Base-by-base conservation (phyloP, 148 eudicot species). In the Dianthus caryophyllus region DNA sequence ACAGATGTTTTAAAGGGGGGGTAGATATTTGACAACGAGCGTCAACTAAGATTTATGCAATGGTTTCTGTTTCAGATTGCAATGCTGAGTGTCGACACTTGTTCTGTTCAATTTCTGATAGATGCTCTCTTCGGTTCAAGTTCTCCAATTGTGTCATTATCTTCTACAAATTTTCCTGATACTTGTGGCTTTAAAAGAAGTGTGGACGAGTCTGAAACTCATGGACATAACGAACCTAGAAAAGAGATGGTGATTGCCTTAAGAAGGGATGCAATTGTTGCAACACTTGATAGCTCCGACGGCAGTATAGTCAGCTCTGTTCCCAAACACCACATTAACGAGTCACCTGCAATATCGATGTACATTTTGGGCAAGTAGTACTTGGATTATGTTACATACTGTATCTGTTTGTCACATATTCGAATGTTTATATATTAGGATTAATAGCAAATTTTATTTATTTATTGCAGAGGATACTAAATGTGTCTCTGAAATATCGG, bases 351-450 rank as follows among this genome's bases (percentile, higher is more conserved):
- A 64, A 70, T 85, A 50, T 85, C 96, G 46, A 64, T 95, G 71
- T 77, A 81, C 79, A 76, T 95, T 52, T 64, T 95, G 84, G 99
- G 99, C 78, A 87, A 78, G 96, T 79, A 64, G 49, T 70, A 67
- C 30, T 53, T 38, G 6, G 25, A 27, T 56, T 13, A 53, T 36
- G 26, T 26, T 14, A 60, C 21, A 30, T 39, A n/a, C n/a, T n/a
- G n/a, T n/a, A 46, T 70, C 39, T 26, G 12, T 62, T 74, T 58
- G 33, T 18, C 4, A 33, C 38, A 33, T 4, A 56, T 48, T 30
- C 56, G 39, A n/a, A 30, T 64, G 50, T 62, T 27, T 55, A 31
- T 54, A 12, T n/a, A n/a, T n/a, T 68, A 47, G 20, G 51, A 61
- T 58, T 62, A 72, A 53, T 74, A 39, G 49, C 51, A 75, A 26